A percentile compares a stretch with the other conserved stretches of the same genome.
Conservation (phyloP, 352 stramenopile species). For the Phytopythium cucurbitacearum region DNA sequence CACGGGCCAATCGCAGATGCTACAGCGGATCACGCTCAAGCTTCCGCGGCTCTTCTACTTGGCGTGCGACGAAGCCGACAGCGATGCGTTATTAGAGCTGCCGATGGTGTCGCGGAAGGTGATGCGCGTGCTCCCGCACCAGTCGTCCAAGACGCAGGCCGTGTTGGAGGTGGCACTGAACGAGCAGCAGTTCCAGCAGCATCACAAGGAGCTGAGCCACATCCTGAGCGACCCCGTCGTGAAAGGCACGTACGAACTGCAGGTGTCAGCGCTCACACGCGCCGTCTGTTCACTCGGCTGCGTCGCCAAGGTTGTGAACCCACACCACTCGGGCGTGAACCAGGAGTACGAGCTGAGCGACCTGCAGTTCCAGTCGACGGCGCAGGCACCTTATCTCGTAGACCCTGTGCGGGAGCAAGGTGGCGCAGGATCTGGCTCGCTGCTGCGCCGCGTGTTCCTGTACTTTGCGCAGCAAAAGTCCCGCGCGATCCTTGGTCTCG, state of each 20-base stretch:
- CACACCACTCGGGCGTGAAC: conserved; percentile 29
- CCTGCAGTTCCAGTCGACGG: conserved; percentile 72
- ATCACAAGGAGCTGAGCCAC: conserved; percentile 70
- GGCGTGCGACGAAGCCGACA: conserved; percentile 64
- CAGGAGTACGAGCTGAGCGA: conserved; percentile 66
- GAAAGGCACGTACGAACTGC: conserved; percentile 91
- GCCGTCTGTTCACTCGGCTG: conserved; percentile 92
- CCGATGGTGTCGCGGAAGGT: conserved; percentile 46
- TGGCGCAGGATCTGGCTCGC: conserved; percentile 7
- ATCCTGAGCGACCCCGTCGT: conserved; percentile 82
- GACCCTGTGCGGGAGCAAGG: conserved; percentile 13
- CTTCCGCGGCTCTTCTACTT: conserved; percentile 69
- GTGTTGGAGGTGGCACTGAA: conserved; percentile 69
- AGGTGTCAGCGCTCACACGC: conserved; percentile 87
- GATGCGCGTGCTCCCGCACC: conserved; percentile 52
- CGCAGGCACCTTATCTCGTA: conserved; percentile 57
- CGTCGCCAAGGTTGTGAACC: conserved; percentile 58
- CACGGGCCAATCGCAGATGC: conserved; percentile 71
- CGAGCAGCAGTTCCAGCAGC: conserved; percentile 65
- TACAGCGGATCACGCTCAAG: conserved; percentile 70
- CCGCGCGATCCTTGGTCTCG: conserved; percentile 48
- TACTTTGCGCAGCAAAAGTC: conserved; percentile 73
- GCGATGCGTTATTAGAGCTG: conserved; percentile 67
- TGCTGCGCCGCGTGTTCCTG: conserved; percentile 54
- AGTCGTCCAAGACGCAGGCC: conserved; percentile 43